Base-by-base conservation (phyloP, 148 eudicot species). In the Drosera capensis region DNA sequence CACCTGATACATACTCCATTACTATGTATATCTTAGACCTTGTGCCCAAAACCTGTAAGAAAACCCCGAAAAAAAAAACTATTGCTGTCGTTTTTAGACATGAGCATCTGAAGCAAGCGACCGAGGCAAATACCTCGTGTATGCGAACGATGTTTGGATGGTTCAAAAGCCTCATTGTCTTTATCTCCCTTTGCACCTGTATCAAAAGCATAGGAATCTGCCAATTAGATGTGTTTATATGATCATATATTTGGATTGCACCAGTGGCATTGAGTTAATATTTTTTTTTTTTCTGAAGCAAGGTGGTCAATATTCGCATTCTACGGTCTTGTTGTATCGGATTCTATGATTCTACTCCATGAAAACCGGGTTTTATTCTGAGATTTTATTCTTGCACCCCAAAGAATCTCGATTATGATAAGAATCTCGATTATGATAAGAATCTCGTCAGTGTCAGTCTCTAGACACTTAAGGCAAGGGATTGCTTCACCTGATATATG, bases 131-230 rank as follows among this genome's bases (percentile, higher is more conserved):
- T 54, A 67, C 79, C 68, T 74, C 77, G n/a, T 68, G 59, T 66
- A 77, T 63, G 11, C 63, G 45, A 7, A 77, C 73, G 48, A 73
- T 77, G 29, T 73, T 73, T 2, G 80, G 84, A 48, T 77, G 84
- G 48, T 56, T 63, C 52, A 73, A 41, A 49, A 70, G 69, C 56
- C 64, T 73, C 79, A 73, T 73, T 23, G 73, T 64, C 24, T 75
- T 65, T 23, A 77, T 77, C 40, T 73, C 74, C 23, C 77, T 67
- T 48, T 55, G 50, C 16, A 73, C 71, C 84, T 66, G 60, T 30
- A 45, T 21, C 15, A 31, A 16, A 22, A 2, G 24, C 14, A 39
- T 8, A 17, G 3, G 31, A 28, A 28, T 28, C 6, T 3, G 4
- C 4, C 9, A 28, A 3, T 28, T 28, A 3, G 4, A 28, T 4